Percentiles rank a stretch among this genome's conserved stretches.
These are phyloP conservation scores for Melanomma pulvis-pyrius DNA, from an alignment of 495 filamentous ascomycete genomes.

Conservation along the genomic window DNA sequence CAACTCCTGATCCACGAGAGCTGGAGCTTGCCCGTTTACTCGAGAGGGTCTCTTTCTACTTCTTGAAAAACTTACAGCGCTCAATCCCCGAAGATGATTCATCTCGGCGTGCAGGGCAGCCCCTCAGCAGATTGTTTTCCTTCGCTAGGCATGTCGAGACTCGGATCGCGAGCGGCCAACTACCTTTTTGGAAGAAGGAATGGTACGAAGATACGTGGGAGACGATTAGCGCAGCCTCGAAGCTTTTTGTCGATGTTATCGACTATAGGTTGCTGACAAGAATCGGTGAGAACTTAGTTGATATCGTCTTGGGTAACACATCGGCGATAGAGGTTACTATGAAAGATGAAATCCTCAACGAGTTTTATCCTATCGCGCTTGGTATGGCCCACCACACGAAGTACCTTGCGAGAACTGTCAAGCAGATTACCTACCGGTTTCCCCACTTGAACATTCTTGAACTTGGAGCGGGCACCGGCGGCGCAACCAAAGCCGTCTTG, in stretches of 20 bases:
- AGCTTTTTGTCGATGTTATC: neutral
- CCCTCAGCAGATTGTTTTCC: no score
- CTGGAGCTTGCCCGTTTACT: no score
- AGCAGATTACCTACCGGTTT: slow-evolving; percentile 4
- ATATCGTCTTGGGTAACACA: neutral
- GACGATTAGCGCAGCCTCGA: no score
- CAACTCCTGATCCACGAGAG: no score
- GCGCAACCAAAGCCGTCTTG: neutral
- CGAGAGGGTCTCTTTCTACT: no score
- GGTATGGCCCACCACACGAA: neutral
- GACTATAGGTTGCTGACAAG: neutral
- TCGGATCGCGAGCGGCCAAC: no score
- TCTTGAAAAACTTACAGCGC: no score
- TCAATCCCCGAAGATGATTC: no score
- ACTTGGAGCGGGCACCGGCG: slow-evolving; percentile 16
- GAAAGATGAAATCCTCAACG: neutral
- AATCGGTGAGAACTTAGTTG: neutral
- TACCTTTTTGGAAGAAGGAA: no score
- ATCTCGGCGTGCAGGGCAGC: no score
- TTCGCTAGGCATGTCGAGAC: no score
- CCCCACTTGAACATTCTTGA: slow-evolving; percentile 5
- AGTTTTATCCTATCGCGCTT: neutral
- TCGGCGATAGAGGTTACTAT: neutral
- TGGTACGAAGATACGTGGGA: no score
- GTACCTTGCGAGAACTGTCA: neutral